Base-by-base conservation (phyloP, 768 basidiomycete species). In the Favolaschia claudopus region DNA sequence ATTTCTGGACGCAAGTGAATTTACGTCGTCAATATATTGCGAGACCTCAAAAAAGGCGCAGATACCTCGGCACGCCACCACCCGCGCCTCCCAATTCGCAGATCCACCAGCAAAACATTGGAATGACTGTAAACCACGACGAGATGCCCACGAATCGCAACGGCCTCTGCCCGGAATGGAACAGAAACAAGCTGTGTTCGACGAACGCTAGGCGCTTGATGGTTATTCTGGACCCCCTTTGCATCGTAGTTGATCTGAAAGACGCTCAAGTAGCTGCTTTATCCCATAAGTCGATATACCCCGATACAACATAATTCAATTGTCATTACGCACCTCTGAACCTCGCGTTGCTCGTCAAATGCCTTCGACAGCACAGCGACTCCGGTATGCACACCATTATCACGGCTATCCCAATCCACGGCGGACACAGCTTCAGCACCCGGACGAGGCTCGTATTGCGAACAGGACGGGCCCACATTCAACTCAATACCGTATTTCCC, bases 351-450 rank as follows among this genome's bases (percentile, higher is more conserved):
- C 14, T 36, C 28, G 37, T 52, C 54, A 15, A 52, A 52, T 19
- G 48, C 49, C 28, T 43, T 60, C 24, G 58, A 60, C 20, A 64
- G 15, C 15, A 64, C 33, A 3, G 13, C 63, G 17, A 64, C 9
- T 10, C 14, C 43, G 9, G 48, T 57, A 17, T 51, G 36, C 17
- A 31, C 54, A 15, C 63, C 63, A 33, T 60, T 64, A 50, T 64
- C 58, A 19, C 19, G 32, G 49, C 53, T 60, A 20, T 64, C 44
- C 62, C 62, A 64, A 9, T 38, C 47, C 15, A 64, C 38, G 15
- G 28, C n/a, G 5, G 49, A 14, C 3, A 19, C 8, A 5, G 32
- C 28, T n/a, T 31, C 22, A 36, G 29, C 27, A 36, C 42, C 53
- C 20, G 47, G 40, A 4, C 22, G 33, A 4, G 59, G 53, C 33